A percentile compares a stretch with the other conserved stretches of the same genome.
Evolutionary conservation across 257 asterid genomes (phyloP).

Genomic region (Nicotiana benthamiana): DNA sequence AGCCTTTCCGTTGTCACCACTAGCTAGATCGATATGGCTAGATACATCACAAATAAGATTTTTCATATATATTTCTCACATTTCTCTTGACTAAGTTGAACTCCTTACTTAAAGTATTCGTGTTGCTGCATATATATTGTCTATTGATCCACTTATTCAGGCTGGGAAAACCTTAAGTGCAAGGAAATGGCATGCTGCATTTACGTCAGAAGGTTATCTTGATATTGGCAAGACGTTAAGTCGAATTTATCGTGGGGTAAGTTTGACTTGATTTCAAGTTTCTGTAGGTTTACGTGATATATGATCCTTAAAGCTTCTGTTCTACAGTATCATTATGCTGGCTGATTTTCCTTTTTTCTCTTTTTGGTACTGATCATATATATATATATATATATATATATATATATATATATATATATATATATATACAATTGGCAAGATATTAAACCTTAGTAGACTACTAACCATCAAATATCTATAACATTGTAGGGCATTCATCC

Average conservation of each 20-base stretch:
- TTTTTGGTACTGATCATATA: background rate
- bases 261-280: slow-evolving; percentile 17
- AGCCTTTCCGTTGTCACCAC: too few relatives aligned
- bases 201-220: slow-evolving; percentile 72
- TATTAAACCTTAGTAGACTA: background rate
- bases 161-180: slow-evolving; percentile 84
- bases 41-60: too few relatives aligned
- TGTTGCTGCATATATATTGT: background rate
- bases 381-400: background rate
- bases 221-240: slow-evolving; percentile 72
- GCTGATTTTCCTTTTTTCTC: background rate
- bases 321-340: background rate
- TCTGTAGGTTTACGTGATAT: background rate
- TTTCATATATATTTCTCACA: background rate
- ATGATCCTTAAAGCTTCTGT: background rate
- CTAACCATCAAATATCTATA: background rate
- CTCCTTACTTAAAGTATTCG: background rate
- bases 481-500: slow-evolving; percentile 84
- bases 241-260: slow-evolving; percentile 82
- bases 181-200: slow-evolving; percentile 87
- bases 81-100: slow-evolving; percentile 4
- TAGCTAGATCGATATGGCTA: too few relatives aligned
- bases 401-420: background rate
- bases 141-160: slow-evolving; percentile 29
- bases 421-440: background rate